Evolutionary conservation across 2,329 filamentous ascomycete genomes (phyloP), one percentile per base, ranked within the genome.

Genomic region (Neonectria punicea): DNA sequence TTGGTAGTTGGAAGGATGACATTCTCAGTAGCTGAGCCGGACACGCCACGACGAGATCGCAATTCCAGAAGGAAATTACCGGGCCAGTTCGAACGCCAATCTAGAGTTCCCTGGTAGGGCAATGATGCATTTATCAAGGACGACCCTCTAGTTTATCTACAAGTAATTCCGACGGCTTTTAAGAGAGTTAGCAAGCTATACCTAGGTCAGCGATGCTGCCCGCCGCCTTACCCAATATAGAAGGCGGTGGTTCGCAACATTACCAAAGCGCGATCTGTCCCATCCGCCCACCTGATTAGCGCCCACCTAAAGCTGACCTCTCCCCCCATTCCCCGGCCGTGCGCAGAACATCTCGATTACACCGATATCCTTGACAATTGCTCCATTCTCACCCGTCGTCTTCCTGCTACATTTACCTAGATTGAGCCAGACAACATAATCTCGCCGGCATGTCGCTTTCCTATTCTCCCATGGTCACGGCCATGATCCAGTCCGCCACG

Each of bases 401-500:
- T 25, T 25, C 1, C 25, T 25, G 25, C 25, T 25, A 5, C 25
- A 5, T 5, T 25, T 25, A 25, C 5, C 25, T 25, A 25, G 5
- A 25, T 25, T 25, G 25, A 25, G 25, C 25, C 25, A 6, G 25
- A 25, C 25, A 25, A 25, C 25, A 25, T 25, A 25, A 25, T 6
- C 25, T 25, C 25, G 25, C 25, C 25, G 5, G 25, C 4, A 25
- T 79, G 77, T 41, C 66, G 22, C 54, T 69, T 3, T 16, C 32
- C 9, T 61, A 69, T 6, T 81, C 87, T 2, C 85, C 88, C 5
- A 84, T 92, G 49, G 75, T 89, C 28, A 83, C 79, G 56, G 87
- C 88, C 34, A 91, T 89, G 5, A 71, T 91, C 54, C 92, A 94
- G 80, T 87, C 90, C 20, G 87, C 87, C 22, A 75, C 88, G 34